A percentile compares a stretch with the other conserved stretches of the same genome.
phyloP scores from a whole-genome alignment of 202 grass and related monocot species.

The Zizania palustris region DNA sequence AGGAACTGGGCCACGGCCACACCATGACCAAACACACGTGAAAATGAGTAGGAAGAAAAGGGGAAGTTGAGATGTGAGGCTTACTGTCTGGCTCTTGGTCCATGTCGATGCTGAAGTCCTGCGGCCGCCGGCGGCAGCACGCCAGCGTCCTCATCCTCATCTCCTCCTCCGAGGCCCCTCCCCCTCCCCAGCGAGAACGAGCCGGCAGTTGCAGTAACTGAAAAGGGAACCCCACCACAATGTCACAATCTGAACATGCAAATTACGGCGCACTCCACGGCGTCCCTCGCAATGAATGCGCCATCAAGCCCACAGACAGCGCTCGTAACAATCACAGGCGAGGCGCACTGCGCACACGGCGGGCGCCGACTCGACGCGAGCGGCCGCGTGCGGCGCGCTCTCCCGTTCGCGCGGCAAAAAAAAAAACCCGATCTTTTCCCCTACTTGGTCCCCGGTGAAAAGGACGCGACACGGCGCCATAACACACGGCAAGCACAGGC shows the following conservation, averaged over 20 bases:
- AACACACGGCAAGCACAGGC: background rate
- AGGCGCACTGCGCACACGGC: slow-evolving; percentile 39
- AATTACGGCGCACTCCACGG: slow-evolving; percentile 17
- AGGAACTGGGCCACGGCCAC: background rate
- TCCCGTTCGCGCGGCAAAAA: background rate
- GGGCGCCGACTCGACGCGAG: slow-evolving; percentile 19
- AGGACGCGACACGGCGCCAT: background rate
- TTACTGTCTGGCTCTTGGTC: slow-evolving; percentile 78
- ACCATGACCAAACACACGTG: background rate
- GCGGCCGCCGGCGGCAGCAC: slow-evolving; percentile 93
- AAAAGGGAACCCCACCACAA: slow-evolving; percentile 19
- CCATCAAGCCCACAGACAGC: background rate
- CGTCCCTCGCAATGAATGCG: slow-evolving; percentile 27
- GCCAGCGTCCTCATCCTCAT: slow-evolving; percentile 78
- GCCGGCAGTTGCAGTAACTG: slow-evolving; percentile 1
- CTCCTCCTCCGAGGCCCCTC: background rate
- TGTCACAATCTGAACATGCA: slow-evolving; percentile 26
- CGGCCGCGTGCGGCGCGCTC: background rate
- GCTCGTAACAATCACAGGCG: slow-evolving; percentile 14
- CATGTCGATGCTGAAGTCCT: slow-evolving; percentile 96
- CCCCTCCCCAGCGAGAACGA: background rate
- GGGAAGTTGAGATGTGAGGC: slow-evolving; percentile 5
- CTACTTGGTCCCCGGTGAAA: background rate
- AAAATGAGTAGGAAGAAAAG: background rate
- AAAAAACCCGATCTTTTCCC: background rate